Percentiles rank a stretch among this genome's conserved stretches.
Conservation (phyloP, 441 rosid genomes). For the Metrosideros polymorpha region DNA sequence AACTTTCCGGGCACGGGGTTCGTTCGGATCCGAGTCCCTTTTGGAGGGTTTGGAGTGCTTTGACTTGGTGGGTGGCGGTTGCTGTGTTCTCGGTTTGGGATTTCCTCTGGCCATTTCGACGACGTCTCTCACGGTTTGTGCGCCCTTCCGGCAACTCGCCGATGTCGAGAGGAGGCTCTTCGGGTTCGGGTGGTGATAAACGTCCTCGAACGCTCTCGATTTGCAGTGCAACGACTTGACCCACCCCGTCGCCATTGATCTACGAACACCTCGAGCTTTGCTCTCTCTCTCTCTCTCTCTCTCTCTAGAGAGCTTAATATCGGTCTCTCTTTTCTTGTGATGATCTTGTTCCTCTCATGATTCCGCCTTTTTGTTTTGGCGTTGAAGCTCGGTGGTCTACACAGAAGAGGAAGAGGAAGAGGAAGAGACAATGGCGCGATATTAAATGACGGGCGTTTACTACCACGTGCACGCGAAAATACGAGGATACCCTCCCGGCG, state of each 20-base stretch:
- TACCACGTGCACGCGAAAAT: not conserved
- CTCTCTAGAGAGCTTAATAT: not conserved
- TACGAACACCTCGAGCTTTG: not conserved
- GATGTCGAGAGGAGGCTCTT: constrained; percentile 37
- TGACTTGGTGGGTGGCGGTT: not conserved
- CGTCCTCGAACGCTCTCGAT: constrained; percentile 83
- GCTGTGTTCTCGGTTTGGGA: constrained; percentile 11
- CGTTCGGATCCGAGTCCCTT: not conserved
- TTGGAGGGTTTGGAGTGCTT: constrained; percentile 11
- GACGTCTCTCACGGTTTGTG: constrained; percentile 65
- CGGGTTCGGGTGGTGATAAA: constrained; percentile 33
- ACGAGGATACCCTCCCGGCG: constrained; percentile 19
- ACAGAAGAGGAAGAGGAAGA: constrained; percentile 1
- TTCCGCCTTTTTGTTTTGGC: not conserved
- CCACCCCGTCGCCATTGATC: constrained; percentile 73
- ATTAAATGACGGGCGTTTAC: constrained; percentile 24
- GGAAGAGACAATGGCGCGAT: constrained; percentile 43
- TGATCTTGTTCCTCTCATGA: not conserved
- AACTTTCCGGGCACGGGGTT: constrained; percentile 12
- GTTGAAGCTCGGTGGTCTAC: not conserved
- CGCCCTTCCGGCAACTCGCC: constrained; percentile 44
- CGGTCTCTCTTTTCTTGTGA: not conserved
- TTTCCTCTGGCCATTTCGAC: constrained; percentile 29
- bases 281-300: not conserved
- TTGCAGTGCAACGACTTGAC: constrained; percentile 82